phyloP scores from a whole-genome alignment of 306 rosid species.

The Acacia melanoxylon region DNA sequence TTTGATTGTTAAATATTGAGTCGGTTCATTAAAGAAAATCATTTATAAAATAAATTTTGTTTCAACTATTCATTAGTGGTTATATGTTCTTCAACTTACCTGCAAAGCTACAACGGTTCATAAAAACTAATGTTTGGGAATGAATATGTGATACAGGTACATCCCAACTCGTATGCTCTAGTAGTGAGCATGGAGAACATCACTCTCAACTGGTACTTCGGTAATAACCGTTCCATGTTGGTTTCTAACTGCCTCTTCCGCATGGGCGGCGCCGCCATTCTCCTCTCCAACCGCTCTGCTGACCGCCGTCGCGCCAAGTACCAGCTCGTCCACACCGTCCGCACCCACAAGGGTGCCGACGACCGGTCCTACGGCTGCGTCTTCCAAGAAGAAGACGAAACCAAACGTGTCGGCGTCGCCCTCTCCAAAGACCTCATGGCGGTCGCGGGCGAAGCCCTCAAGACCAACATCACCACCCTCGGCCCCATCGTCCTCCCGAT shows the following conservation, averaged over 20 bases:
- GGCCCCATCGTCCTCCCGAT: conserved; percentile 85
- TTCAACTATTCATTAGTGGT: no score
- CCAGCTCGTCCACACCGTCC: conserved; percentile 74
- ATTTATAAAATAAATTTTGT: not conserved
- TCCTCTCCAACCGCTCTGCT: conserved; percentile 55
- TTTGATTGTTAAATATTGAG: not conserved
- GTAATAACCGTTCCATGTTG: conserved; percentile 83
- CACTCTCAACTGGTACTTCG: conserved; percentile 83
- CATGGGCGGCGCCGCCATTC: conserved; percentile 86
- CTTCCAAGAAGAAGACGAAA: conserved; percentile 73
- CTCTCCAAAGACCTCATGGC: conserved; percentile 87
- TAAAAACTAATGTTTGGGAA: not conserved
- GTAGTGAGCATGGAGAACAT: conserved; percentile 95
- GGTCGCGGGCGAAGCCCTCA: conserved; percentile 84
- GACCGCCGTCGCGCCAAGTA: conserved; percentile 70
- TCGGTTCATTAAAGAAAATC: not conserved
- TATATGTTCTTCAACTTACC: no score
- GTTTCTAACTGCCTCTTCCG: conserved; percentile 89
- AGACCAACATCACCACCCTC: conserved; percentile 84
- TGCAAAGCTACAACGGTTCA: no score
- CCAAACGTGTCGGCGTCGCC: conserved; percentile 54
- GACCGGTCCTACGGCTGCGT: conserved; percentile 64
- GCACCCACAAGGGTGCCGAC: conserved; percentile 82
- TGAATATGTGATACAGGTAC: conserved; percentile 42
- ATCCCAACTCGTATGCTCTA: conserved; percentile 79